These are phyloP conservation scores for Moricandia moricandioides DNA, from an alignment of 345 rosid species.

Conservation along the genomic window DNA sequence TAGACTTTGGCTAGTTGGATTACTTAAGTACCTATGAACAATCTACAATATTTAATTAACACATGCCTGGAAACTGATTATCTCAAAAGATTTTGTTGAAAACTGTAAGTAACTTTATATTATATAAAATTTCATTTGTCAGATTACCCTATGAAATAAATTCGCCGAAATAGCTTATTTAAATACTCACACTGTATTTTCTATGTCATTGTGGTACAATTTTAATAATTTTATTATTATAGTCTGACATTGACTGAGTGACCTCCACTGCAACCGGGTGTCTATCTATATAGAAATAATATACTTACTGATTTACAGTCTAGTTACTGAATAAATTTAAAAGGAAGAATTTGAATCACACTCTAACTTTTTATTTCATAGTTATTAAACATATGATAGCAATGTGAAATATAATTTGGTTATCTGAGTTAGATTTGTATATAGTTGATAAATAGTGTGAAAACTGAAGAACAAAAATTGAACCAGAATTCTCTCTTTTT, in stretches of 20 bases:
- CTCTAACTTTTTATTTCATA: neutral
- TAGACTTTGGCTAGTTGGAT: constrained; percentile 19
- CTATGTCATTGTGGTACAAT: constrained; percentile 5
- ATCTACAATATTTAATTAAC: constrained; percentile 21
- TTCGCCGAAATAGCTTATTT: constrained; percentile 34
- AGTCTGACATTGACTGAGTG: constrained; percentile 18
- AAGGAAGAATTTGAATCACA: neutral
- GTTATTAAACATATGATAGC: neutral
- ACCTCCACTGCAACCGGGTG: neutral
- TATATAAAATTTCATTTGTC: constrained; percentile 32
- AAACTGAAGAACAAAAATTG: neutral
- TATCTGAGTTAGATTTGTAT: neutral
- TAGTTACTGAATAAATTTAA: neutral
- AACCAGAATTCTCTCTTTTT: neutral
- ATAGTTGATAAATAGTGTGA: neutral
- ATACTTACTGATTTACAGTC: neutral
- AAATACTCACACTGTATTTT: constrained; percentile 22
- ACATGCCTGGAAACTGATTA: constrained; percentile 28
- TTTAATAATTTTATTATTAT: neutral
- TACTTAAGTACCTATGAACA: constrained; percentile 22
- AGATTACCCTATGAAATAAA: constrained; percentile 30
- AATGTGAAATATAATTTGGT: neutral
- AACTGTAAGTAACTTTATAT: constrained; percentile 16
- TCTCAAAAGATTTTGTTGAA: constrained; percentile 21
- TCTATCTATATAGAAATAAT: neutral